phyloP scores from a whole-genome alignment of 2,329 filamentous ascomycete genomes.

The Cercospora berteroae region DNA sequence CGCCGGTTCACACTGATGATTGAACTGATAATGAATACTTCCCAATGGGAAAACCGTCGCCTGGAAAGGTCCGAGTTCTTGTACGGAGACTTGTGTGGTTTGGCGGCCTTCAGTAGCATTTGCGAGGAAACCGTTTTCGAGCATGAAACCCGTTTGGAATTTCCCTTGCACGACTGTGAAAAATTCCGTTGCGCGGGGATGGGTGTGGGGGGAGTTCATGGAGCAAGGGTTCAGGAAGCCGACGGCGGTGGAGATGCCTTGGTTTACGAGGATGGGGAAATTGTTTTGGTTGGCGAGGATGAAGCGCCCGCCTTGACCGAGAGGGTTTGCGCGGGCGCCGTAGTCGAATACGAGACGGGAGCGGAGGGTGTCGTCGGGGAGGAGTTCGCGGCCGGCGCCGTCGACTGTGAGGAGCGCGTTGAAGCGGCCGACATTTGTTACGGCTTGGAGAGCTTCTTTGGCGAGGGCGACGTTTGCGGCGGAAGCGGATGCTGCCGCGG shows the following conservation, averaged over 20 bases:
- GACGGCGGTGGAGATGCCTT: slow-evolving; percentile 20
- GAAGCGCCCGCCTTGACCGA: slow-evolving; percentile 16
- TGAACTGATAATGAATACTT: slow-evolving; percentile 51
- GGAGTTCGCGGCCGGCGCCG: slow-evolving; percentile 14
- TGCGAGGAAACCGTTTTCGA: slow-evolving; percentile 45
- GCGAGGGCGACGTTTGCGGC: slow-evolving; percentile 16
- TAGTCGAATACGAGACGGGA: slow-evolving; percentile 23
- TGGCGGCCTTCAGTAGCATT: slow-evolving; percentile 8
- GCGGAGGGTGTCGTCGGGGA: slow-evolving; percentile 8
- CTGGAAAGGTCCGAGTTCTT: slow-evolving; percentile 42
- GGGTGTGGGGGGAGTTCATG: slow-evolving; percentile 48
- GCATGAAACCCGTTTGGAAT: slow-evolving; percentile 47
- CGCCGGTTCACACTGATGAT: slow-evolving; percentile 46
- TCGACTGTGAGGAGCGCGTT: slow-evolving; percentile 20
- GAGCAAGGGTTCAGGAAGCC: slow-evolving; percentile 42
- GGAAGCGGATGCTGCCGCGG: slow-evolving; percentile 12
- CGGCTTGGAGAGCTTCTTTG: slow-evolving; percentile 12
- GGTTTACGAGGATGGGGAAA: slow-evolving; percentile 22
- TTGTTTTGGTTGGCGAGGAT: slow-evolving; percentile 22
- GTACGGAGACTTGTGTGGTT: slow-evolving; percentile 42
- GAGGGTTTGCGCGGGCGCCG: slow-evolving; percentile 6
- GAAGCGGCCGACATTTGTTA: slow-evolving; percentile 21
- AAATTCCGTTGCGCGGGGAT: slow-evolving; percentile 51
- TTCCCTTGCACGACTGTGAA: slow-evolving; percentile 45
- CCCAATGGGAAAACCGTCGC: slow-evolving; percentile 47